phyloP scores from a whole-genome alignment of 495 filamentous ascomycete genomes.

The Hypomontagnella submonticulosa region DNA sequence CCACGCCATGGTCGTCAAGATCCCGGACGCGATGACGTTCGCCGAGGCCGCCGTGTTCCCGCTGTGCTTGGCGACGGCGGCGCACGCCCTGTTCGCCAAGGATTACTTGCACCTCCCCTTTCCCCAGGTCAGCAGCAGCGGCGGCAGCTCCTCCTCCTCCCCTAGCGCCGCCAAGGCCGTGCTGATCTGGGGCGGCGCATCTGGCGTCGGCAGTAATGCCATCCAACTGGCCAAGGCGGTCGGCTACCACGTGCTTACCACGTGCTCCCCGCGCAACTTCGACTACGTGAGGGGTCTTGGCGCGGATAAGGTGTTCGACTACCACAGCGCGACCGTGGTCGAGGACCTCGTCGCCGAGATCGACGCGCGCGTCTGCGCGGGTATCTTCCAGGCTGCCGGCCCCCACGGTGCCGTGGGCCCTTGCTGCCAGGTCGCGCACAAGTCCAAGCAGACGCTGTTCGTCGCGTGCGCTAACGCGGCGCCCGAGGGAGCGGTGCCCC shows the following conservation, averaged over 20 bases:
- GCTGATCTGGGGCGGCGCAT: constrained; percentile 67
- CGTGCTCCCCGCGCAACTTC: constrained; percentile 63
- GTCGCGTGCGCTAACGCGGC: constrained; percentile 28
- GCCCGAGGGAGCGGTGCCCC: constrained; percentile 11
- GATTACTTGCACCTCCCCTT: constrained; percentile 48
- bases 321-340: constrained; percentile 52
- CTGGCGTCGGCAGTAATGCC: constrained; percentile 67
- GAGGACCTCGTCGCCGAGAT: constrained; percentile 43
- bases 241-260: constrained; percentile 69
- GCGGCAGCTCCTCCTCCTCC: too few relatives aligned
- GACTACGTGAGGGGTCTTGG: constrained; percentile 36
- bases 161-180: constrained; percentile 47
- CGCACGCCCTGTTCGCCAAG: constrained; percentile 55
- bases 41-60: constrained; percentile 60
- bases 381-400: constrained; percentile 41
- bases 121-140: constrained; percentile 22
- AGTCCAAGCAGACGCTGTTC: constrained; percentile 32
- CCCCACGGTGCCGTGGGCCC: constrained; percentile 12
- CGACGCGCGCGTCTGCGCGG: constrained; percentile 26
- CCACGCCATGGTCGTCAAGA: constrained; percentile 35
- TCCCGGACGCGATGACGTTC: constrained; percentile 57
- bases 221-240: constrained; percentile 70
- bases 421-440: constrained; percentile 29
- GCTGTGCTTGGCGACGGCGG: constrained; percentile 59
- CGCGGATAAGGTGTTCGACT: constrained; percentile 49